These are phyloP conservation scores for Phytophthora sp. DNA, from an alignment of 352 stramenopile species.

Conservation along the genomic window DNA sequence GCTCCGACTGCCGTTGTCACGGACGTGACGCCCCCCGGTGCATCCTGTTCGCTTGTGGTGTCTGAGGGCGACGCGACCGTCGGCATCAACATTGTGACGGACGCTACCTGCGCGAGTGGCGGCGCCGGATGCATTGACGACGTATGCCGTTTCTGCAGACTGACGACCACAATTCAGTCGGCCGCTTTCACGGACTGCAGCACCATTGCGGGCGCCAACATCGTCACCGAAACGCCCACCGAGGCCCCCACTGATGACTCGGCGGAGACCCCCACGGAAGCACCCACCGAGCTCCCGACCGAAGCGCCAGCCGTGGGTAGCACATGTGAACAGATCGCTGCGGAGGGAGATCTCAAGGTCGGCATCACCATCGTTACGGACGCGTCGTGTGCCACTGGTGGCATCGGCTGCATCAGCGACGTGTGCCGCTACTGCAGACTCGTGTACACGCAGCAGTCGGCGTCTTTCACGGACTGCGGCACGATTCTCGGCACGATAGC, in stretches of 20 bases:
- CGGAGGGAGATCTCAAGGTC: slow-evolving; percentile 23
- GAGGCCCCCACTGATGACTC: not conserved
- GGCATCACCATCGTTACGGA: slow-evolving; percentile 43
- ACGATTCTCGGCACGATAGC: slow-evolving; percentile 4
- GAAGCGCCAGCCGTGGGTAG: not conserved
- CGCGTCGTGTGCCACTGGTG: slow-evolving; percentile 29
- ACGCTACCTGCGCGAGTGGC: slow-evolving; percentile 31
- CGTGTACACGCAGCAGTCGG: slow-evolving; percentile 31
- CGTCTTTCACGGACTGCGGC: slow-evolving; percentile 33
- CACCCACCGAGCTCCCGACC: slow-evolving; percentile 4
- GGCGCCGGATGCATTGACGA: slow-evolving; percentile 47
- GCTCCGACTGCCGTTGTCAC: slow-evolving; percentile 5
- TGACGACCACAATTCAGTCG: slow-evolving; percentile 38
- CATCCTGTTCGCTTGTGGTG: slow-evolving; percentile 10
- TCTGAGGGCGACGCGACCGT: slow-evolving; percentile 29
- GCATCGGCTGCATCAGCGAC: slow-evolving; percentile 39
- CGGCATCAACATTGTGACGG: slow-evolving; percentile 40
- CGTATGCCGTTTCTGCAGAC: slow-evolving; percentile 48
- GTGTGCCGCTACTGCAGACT: slow-evolving; percentile 45
- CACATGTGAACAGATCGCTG: slow-evolving; percentile 21
- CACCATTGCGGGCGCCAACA: slow-evolving; percentile 6
- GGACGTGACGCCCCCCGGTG: not conserved
- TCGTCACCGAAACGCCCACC: not conserved
- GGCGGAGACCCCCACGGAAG: slow-evolving; percentile 4
- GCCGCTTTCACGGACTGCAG: slow-evolving; percentile 29